Conservation (phyloP, 805 yeast species). For the Ogataea methylovora region DNA sequence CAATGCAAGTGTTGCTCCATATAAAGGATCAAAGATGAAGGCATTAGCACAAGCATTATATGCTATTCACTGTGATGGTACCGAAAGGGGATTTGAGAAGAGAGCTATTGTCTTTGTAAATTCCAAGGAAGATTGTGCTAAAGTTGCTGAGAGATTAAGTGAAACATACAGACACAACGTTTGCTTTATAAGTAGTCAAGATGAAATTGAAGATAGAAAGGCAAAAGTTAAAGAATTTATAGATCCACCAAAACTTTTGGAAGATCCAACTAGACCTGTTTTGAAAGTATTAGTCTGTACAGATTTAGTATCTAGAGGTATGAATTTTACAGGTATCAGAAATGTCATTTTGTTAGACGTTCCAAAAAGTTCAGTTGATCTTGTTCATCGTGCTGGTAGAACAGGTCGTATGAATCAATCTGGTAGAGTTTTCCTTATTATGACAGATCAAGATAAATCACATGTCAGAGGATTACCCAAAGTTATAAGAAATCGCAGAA, state of each 20-base stretch:
- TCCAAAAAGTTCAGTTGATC: conserved; percentile 77
- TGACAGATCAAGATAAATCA: conserved; percentile 57
- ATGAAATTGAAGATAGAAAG: conserved; percentile 52
- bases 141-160: conserved; percentile 47
- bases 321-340: conserved; percentile 75
- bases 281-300: conserved; percentile 78
- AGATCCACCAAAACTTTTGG: conserved; percentile 44
- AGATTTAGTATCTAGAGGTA: conserved; percentile 83
- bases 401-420: conserved; percentile 88
- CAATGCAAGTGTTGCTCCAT: conserved; percentile 74
- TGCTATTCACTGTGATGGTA: conserved; percentile 77
- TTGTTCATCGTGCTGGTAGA: conserved; percentile 88
- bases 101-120: conserved; percentile 83
- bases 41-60: conserved; percentile 85
- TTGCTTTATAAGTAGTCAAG: conserved; percentile 59
- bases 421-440: conserved; percentile 81
- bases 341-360: conserved; percentile 81
- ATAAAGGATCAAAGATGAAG: conserved; percentile 72
- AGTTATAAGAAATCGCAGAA: conserved; percentile 47
- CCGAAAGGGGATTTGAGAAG: conserved; percentile 70
- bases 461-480: conserved; percentile 81
- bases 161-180: conserved; percentile 50
- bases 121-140: conserved; percentile 53
- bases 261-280: conserved; percentile 21
- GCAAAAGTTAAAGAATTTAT: conserved; percentile 54